A percentile compares a stretch with the other conserved stretches of the same genome.
Conservation (phyloP, 1,284 basidiomycete genomes). For the Trichosporon sp. region DNA sequence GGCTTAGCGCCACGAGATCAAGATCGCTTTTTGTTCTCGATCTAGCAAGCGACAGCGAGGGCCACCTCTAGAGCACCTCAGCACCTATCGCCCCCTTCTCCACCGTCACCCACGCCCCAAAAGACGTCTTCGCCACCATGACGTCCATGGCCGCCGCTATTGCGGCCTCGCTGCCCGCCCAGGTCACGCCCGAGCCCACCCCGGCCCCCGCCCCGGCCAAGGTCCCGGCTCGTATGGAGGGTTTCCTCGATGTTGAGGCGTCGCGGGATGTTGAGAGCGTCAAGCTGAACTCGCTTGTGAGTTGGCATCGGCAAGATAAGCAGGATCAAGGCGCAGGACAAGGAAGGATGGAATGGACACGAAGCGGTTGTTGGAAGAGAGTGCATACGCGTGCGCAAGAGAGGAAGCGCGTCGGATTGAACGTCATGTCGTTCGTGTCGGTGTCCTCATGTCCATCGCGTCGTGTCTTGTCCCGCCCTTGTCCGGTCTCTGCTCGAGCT, state of each 20-base stretch:
- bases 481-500: not conserved
- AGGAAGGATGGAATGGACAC: not conserved
- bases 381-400: not conserved
- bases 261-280: conserved; percentile 71
- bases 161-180: conserved; percentile 72
- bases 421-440: not conserved
- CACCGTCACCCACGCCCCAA: conserved; percentile 5
- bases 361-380: not conserved
- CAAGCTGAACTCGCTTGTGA: conserved; percentile 76
- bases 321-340: not conserved
- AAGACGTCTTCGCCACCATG: conserved; percentile 30
- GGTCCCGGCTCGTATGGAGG: conserved; percentile 82
- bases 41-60: not conserved
- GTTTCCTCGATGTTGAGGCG: conserved; percentile 78
- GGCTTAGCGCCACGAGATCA: not conserved
- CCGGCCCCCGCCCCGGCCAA: conserved; percentile 53
- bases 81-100: not conserved
- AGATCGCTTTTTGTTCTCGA: conserved; percentile 2
- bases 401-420: not conserved
- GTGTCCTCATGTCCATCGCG: not conserved
- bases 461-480: not conserved
- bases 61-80: not conserved
- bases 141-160: conserved; percentile 76
- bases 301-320: conserved; percentile 41
- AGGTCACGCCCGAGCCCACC: conserved; percentile 54